Evolutionary conservation across 805 yeast species (phyloP).

Genomic region (Cyberlindnera americana): DNA sequence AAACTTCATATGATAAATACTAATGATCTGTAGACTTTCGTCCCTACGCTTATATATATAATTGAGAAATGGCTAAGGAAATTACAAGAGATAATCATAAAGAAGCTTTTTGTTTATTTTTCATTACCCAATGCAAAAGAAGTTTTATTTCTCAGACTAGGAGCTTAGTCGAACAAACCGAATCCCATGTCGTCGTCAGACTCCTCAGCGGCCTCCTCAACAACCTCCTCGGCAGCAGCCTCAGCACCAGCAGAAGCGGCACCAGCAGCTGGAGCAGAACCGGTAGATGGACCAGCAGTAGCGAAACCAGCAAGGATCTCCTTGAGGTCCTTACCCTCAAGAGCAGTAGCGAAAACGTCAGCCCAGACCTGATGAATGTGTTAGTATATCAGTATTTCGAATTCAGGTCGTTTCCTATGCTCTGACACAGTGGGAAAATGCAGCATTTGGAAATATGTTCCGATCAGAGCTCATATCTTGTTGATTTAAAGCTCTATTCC

Average conservation of each 20-base stretch:
- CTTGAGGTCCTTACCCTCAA: constrained; percentile 73
- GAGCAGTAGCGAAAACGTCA: constrained; percentile 77
- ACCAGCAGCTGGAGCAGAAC: constrained; percentile 45
- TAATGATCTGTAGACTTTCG: too few relatives aligned
- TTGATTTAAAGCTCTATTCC: background rate
- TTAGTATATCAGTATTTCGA: background rate
- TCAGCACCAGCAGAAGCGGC: constrained; percentile 44
- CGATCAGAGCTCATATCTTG: too few relatives aligned
- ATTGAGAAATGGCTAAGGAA: too few relatives aligned
- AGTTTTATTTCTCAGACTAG: constrained; percentile 3
- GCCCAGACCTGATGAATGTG: constrained; percentile 55
- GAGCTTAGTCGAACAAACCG: constrained; percentile 79
- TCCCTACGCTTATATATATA: too few relatives aligned
- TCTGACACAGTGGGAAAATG: background rate
- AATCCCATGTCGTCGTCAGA: constrained; percentile 86
- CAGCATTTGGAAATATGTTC: too few relatives aligned
- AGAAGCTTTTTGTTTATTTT: constrained; percentile 6
- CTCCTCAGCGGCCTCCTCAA: constrained; percentile 58
- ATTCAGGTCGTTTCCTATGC: background rate
- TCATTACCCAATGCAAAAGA: constrained; percentile 15
- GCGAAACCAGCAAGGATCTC: constrained; percentile 59
- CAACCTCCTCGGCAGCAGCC: constrained; percentile 58
- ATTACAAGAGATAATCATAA: constrained; percentile 9
- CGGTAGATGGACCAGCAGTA: constrained; percentile 48
- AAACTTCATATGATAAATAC: constrained; percentile 2